Conservation (phyloP, 2,329 filamentous ascomycete species). For the Phialophora expanda region DNA sequence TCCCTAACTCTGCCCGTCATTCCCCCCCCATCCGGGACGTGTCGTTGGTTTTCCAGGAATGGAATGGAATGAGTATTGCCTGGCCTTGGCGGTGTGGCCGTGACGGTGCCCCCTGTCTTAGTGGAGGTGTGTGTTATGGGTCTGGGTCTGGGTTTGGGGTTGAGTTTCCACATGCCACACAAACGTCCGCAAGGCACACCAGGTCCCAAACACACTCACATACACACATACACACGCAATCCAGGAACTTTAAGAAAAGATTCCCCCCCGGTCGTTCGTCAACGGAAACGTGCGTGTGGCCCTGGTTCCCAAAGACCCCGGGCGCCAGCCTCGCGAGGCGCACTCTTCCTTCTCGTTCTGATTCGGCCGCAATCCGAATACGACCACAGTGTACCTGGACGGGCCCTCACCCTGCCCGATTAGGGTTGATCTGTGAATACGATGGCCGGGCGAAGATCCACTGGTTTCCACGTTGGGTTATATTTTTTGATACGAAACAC, state of each 20-base stretch:
- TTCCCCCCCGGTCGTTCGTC: too few relatives aligned
- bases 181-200: too few relatives aligned
- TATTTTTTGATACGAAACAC: not conserved
- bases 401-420: not conserved
- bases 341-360: not conserved
- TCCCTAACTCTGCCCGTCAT: too few relatives aligned
- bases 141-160: too few relatives aligned
- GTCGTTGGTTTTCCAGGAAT: not conserved
- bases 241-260: too few relatives aligned
- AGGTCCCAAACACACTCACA: too few relatives aligned
- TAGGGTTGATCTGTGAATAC: not conserved
- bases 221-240: too few relatives aligned
- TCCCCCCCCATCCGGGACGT: not conserved
- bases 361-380: constrained; percentile 19
- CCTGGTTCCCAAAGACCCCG: too few relatives aligned
- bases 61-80: constrained; percentile 11
- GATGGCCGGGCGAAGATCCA: not conserved
- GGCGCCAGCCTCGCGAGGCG: not conserved
- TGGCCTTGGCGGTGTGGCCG: not conserved
- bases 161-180: too few relatives aligned
- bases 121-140: too few relatives aligned
- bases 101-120: too few relatives aligned
- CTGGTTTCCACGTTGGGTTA: not conserved
- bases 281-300: too few relatives aligned
- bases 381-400: not conserved